phyloP scores from a whole-genome alignment of 495 filamentous ascomycete genomes.

The Penicillium lividum region DNA sequence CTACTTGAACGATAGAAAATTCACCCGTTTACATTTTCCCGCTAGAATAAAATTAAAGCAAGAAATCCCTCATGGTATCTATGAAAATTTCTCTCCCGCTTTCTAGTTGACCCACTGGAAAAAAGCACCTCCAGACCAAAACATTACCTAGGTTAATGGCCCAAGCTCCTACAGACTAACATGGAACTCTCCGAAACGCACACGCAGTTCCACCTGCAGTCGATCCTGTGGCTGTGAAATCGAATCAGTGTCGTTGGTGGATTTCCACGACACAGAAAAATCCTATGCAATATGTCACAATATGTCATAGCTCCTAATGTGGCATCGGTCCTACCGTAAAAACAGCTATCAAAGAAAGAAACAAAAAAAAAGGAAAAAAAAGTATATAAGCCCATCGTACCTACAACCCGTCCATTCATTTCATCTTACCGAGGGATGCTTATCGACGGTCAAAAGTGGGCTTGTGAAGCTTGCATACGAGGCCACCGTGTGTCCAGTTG shows the following conservation, averaged over 20 bases:
- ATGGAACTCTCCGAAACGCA: constrained; percentile 23
- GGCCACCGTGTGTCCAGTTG: constrained; percentile 76
- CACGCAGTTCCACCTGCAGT: constrained; percentile 21
- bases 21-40: no score
- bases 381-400: constrained; percentile 7
- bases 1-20: no score
- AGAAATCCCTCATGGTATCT: constrained; percentile 1
- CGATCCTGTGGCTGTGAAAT: constrained; percentile 32
- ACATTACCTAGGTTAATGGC: not conserved
- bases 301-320: constrained; percentile 25
- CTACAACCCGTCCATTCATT: constrained; percentile 14
- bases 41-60: not conserved
- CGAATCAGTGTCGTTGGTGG: constrained; percentile 15
- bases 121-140: no score
- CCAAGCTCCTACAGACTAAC: constrained; percentile 21
- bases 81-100: not conserved
- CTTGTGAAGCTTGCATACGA: constrained; percentile 90
- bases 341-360: constrained; percentile 1
- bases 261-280: constrained; percentile 16
- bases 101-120: not conserved
- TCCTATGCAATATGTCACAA: constrained; percentile 13
- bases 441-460: constrained; percentile 86
- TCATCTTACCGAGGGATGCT: constrained; percentile 58
- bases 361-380: constrained; percentile 18
- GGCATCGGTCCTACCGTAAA: constrained; percentile 22